These are phyloP conservation scores for Ascochyta rabiei DNA, from an alignment of 2,329 filamentous ascomycete species.

Conservation along the genomic window DNA sequence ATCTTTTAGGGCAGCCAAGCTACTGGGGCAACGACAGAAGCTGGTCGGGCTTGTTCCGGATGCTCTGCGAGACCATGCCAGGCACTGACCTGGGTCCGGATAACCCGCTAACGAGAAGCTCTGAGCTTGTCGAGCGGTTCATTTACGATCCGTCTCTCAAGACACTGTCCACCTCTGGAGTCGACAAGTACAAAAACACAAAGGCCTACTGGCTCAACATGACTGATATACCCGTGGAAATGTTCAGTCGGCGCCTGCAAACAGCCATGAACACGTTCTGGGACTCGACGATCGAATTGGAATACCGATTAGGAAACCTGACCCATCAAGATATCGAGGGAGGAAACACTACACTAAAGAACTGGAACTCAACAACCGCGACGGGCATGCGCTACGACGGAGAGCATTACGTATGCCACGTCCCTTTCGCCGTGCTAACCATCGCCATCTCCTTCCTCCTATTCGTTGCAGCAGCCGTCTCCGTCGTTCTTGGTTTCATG, in stretches of 20 bases:
- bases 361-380: background rate
- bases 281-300: background rate
- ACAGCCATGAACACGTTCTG: background rate
- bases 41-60: background rate
- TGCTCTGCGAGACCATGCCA: background rate
- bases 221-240: background rate
- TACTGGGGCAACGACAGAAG: background rate
- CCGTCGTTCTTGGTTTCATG: conserved; percentile 1
- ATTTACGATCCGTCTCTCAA: background rate
- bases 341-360: no score
- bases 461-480: background rate
- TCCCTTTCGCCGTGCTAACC: background rate
- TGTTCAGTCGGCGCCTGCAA: background rate
- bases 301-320: background rate
- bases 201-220: background rate
- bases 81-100: background rate
- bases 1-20: background rate
- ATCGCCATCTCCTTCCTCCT: background rate
- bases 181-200: background rate
- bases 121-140: background rate
- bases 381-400: background rate
- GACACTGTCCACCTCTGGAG: background rate
- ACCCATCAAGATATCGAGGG: background rate
- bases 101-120: background rate
- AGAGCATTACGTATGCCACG: background rate